Conservation (phyloP, 129 eudicot genomes). For the Gnaphalium uliginosum region DNA sequence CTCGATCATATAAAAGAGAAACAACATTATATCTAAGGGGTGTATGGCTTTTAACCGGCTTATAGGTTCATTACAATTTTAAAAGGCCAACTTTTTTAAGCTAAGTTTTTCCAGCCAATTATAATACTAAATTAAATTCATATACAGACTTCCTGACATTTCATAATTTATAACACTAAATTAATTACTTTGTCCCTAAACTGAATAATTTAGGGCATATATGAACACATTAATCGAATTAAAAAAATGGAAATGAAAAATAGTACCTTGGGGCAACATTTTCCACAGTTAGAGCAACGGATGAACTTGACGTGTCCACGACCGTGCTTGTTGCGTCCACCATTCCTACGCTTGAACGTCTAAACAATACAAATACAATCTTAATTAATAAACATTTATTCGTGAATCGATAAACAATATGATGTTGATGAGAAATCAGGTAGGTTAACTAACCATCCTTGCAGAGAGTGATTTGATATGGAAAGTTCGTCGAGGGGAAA, state of each 20-base stretch:
- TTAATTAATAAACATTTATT: too few species aligned
- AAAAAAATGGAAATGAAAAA: neutral
- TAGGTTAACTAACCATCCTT: neutral
- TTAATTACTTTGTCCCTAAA: neutral
- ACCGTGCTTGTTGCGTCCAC: conserved; percentile 88
- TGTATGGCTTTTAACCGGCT: neutral
- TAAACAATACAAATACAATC: neutral
- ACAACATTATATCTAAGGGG: neutral
- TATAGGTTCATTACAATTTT: neutral
- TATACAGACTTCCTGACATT: neutral
- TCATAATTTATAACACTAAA: neutral
- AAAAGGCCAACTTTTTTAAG: too few species aligned
- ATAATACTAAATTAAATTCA: too few species aligned
- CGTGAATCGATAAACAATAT: too few species aligned
- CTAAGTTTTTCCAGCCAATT: neutral
- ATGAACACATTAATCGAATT: neutral
- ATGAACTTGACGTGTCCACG: conserved; percentile 71
- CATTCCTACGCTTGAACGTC: conserved; percentile 81
- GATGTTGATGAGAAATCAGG: too few species aligned
- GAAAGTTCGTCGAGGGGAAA: too few species aligned
- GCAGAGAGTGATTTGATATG: too few species aligned
- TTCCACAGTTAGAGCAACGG: conserved; percentile 84
- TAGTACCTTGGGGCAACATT: conserved; percentile 77
- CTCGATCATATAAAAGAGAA: neutral
- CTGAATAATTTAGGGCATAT: neutral